A percentile compares a stretch with the other conserved stretches of the same genome.
Conservation (phyloP, 1,284 basidiomycete genomes). For the Naganishia albida region DNA sequence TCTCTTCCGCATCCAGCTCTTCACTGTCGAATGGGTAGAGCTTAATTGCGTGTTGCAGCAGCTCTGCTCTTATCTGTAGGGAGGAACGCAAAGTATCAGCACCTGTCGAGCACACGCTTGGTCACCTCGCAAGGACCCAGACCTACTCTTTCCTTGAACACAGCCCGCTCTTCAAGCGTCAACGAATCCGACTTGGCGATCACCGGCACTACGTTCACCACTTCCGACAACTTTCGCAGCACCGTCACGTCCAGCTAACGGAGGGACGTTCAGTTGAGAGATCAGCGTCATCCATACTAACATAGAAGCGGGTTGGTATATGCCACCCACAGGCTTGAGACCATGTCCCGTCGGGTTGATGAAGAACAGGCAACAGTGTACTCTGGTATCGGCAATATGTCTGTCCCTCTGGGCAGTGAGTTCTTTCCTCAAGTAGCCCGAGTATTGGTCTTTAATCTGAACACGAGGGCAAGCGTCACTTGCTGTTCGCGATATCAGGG, state of each 20-base stretch:
- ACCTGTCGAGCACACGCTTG: neutral
- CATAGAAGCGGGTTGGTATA: neutral
- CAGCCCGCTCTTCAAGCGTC: constrained; percentile 87
- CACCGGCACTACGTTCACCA: constrained; percentile 97
- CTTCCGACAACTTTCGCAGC: constrained; percentile 97
- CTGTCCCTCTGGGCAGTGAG: constrained; percentile 97
- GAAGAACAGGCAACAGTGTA: constrained; percentile 98
- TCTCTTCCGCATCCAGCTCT: constrained; percentile 83
- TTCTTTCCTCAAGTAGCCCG: constrained; percentile 97
- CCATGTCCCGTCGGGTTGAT: constrained; percentile 96
- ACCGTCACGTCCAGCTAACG: constrained; percentile 86
- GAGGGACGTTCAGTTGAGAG: constrained; percentile 35
- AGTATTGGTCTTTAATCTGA: constrained; percentile 82
- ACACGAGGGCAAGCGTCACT: constrained; percentile 20
- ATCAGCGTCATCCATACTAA: neutral
- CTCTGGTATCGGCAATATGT: constrained; percentile 96
- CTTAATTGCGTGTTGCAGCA: constrained; percentile 89
- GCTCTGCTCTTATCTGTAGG: constrained; percentile 81
- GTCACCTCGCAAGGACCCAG: neutral
- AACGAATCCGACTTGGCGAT: constrained; percentile 98
- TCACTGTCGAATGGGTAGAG: constrained; percentile 97
- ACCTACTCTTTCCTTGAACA: constrained; percentile 85
- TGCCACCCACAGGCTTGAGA: constrained; percentile 63
- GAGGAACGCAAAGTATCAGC: constrained; percentile 1
- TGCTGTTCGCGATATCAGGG: neutral